Evolutionary conservation across 2,329 filamentous ascomycete genomes (phyloP).

Genomic region (Zasmidium angulare): DNA sequence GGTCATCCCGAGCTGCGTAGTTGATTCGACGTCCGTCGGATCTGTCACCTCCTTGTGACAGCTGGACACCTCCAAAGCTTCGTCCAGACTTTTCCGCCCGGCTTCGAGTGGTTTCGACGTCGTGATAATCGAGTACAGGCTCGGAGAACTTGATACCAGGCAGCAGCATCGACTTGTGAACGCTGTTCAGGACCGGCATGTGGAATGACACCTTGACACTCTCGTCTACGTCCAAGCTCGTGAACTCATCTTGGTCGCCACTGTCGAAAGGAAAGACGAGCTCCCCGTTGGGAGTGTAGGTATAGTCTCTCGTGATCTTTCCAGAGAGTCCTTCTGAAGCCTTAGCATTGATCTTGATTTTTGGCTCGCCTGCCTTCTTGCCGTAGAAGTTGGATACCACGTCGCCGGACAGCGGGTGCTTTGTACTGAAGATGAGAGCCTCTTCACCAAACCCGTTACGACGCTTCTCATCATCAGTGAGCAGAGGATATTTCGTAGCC

Average conservation of each 20-base stretch:
- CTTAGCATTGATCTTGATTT: constrained; percentile 71
- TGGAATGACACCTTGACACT: constrained; percentile 87
- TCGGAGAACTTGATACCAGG: constrained; percentile 74
- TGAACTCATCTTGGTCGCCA: constrained; percentile 59
- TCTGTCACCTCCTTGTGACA: constrained; percentile 50
- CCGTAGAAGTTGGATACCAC: constrained; percentile 85
- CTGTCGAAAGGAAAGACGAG: constrained; percentile 45
- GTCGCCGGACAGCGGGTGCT: constrained; percentile 81
- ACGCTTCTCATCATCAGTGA: constrained; percentile 72
- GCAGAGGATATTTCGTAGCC: constrained; percentile 73
- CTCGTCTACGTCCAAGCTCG: constrained; percentile 75
- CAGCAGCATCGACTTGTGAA: constrained; percentile 92
- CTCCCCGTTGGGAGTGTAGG: constrained; percentile 79
- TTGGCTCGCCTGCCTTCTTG: constrained; percentile 70
- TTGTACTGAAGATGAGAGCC: constrained; percentile 79
- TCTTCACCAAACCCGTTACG: constrained; percentile 81
- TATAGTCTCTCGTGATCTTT: constrained; percentile 74
- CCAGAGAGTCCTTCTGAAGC: constrained; percentile 78
- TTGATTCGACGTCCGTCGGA: constrained; percentile 53
- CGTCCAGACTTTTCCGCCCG: constrained; percentile 67
- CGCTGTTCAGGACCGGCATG: constrained; percentile 68
- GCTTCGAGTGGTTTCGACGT: constrained; percentile 70
- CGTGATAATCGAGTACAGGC: constrained; percentile 70
- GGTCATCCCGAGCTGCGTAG: constrained; percentile 44
- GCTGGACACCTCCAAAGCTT: constrained; percentile 66